Evolutionary conservation across 2,329 filamentous ascomycete genomes (phyloP), one percentile per base, ranked within the genome.

Genomic region (Stemphylium beticola): DNA sequence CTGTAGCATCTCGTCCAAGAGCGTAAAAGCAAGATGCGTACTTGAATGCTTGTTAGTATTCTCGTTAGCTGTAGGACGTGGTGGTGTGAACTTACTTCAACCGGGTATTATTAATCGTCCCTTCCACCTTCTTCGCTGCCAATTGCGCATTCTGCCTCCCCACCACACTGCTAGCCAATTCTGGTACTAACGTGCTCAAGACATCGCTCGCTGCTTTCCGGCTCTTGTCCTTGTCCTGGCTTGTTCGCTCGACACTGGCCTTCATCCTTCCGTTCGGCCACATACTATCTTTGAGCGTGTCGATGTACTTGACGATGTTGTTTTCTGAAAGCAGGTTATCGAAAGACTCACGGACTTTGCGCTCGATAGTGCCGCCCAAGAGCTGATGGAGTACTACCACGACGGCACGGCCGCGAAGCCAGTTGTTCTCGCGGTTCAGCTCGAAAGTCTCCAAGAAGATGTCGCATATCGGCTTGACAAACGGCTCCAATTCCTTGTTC

Each of bases 401-500:
- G 1, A 98, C 95, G 0, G 95, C 95, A 18, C 95, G 87, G 0
- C 95, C 96, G 36, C 96, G 90, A 4, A 99, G 85, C 96, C 95
- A 99, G 75, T 96, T 98, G 76, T 96, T 97, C 36, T 93, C 93
- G 57, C 89, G 88, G 74, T 97, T 96, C 34, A 99, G 83, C 70
- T 96, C 93, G 70, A 99, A 99, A 0, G 92, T 86, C 73, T 99
- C 95, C 14, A 99, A 84, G 77, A 99, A 99, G 56, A 99, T 88
- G 74, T 99, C 95, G 76, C 93, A 97, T 58, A 99, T 97, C 4
- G 95, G 96, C 73, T 97, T 99, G 67, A 99, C 95, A 69, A 99
- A 98, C 1, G 95, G 95, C 71, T 96, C 92, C 2, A 92, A 82
- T 66, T 96, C 92, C 58, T 74, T 72, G 43, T 73, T 88, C 76